These are phyloP conservation scores for Neltuma alba DNA, from an alignment of 306 rosid species.

Conservation along the genomic window DNA sequence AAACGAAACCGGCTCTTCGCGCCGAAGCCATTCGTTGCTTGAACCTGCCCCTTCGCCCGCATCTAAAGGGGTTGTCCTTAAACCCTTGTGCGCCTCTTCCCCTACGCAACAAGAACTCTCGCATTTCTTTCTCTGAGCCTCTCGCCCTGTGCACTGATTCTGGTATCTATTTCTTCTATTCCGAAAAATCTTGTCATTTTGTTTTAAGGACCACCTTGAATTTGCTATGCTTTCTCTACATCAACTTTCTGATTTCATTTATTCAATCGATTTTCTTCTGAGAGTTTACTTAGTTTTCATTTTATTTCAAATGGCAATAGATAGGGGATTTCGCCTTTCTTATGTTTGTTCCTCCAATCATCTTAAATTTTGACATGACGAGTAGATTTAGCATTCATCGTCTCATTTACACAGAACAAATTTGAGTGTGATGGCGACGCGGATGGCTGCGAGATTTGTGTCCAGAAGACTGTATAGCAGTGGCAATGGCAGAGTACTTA, in stretches of 20 bases:
- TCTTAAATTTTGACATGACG: not conserved
- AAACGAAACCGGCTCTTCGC: not conserved
- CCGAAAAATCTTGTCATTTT: not conserved
- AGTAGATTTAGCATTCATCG: not conserved
- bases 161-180: not conserved
- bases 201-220: not conserved
- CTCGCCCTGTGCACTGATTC: not conserved
- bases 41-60: not conserved
- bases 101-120: not conserved
- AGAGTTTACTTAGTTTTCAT: not conserved
- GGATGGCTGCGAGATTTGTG: constrained; percentile 58
- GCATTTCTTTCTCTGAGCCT: not conserved
- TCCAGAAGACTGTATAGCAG: constrained; percentile 76
- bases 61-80: not conserved
- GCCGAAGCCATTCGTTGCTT: not conserved
- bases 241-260: not conserved
- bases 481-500: constrained; percentile 73
- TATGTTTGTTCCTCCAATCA: not conserved
- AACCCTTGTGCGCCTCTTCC: not conserved
- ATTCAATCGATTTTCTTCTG: not conserved
- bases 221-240: not conserved
- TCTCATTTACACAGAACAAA: constrained; percentile 32
- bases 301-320: not conserved
- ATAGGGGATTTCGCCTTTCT: not conserved
- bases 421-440: constrained; percentile 60